Evolutionary conservation across 1,139 yeast species (phyloP), one percentile per base, ranked within the genome.

Genomic region (Spathaspora jeffriesii): DNA sequence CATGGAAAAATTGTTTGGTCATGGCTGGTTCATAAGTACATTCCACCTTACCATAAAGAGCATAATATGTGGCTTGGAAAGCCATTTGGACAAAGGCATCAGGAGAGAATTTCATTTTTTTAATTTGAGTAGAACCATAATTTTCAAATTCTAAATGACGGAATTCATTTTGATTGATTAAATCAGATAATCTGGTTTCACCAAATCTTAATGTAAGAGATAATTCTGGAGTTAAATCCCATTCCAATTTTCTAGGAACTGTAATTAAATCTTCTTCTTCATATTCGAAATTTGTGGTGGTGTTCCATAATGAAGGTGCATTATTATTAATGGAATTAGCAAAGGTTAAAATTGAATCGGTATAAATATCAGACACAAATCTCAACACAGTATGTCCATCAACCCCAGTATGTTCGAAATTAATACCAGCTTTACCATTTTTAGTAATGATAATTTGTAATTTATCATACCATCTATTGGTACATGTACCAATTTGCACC

Each of bases 31-130:
- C 97, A 65, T 91, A 91, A 13, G 96, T 89, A 57, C 96, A 88
- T 64, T 90, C 97, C 39, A 90, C 95, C 61, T 88, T 88, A 42
- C 97, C 97, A 63, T 91, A 91, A 45, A 91, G 76, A 0, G 96
- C 95, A 62, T 89, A 91, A 66, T 90, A 91, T 10, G 96, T 90
- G 4, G 95, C 90, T 66, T 91, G 97, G 74, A 90, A 90, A 17
- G 92, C 88, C 95, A 91, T 90, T 67, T 91, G 97, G 41, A 88
- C 87, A 67, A 88, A 91, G 0, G 97, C 97, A 73, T 91, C 97
- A 0, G 97, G 97, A 5, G 96, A 88, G 64, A 84, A 86, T 55
- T 90, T 92, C 84, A 89, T 85, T 53, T 82, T 82, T 62, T 91
- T 91, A 61, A 91, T 90, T 51, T 81, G 79, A 45, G 84, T 82